These are phyloP conservation scores for Nannizzia gypsea DNA, from an alignment of 2,329 filamentous ascomycete genomes.

Conservation along the genomic window DNA sequence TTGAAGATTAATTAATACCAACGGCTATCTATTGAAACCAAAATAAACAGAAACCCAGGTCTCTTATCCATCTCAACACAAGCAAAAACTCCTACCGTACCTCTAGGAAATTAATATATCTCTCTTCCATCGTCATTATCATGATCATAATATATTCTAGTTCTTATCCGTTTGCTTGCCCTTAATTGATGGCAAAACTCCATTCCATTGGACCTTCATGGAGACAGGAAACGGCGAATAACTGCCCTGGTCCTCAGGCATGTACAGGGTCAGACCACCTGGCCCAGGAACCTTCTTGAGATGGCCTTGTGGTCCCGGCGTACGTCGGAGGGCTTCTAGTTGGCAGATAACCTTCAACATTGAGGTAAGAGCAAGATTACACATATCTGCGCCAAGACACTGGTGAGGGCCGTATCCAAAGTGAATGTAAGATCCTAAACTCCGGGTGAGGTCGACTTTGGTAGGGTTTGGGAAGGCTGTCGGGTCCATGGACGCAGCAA, in stretches of 20 bases:
- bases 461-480: constrained; percentile 28
- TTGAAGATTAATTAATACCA: no score
- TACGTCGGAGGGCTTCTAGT: constrained; percentile 36
- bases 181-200: constrained; percentile 19
- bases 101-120: background rate
- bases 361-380: constrained; percentile 29
- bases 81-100: background rate
- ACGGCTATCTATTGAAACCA: no score
- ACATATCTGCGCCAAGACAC: constrained; percentile 34
- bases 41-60: background rate
- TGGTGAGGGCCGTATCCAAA: constrained; percentile 40
- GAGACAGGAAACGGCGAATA: constrained; percentile 34
- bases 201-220: constrained; percentile 37
- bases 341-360: constrained; percentile 35
- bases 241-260: constrained; percentile 33
- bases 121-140: background rate
- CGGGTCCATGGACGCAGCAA: constrained; percentile 28
- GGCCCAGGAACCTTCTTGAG: constrained; percentile 33
- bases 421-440: constrained; percentile 30
- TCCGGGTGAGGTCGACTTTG: constrained; percentile 36
- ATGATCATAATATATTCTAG: background rate
- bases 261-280: constrained; percentile 33
- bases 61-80: background rate
- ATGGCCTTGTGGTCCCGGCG: constrained; percentile 36
- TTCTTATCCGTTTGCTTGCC: background rate